Conservation (phyloP, 306 rosid genomes). For the Lagenaria siceraria region DNA sequence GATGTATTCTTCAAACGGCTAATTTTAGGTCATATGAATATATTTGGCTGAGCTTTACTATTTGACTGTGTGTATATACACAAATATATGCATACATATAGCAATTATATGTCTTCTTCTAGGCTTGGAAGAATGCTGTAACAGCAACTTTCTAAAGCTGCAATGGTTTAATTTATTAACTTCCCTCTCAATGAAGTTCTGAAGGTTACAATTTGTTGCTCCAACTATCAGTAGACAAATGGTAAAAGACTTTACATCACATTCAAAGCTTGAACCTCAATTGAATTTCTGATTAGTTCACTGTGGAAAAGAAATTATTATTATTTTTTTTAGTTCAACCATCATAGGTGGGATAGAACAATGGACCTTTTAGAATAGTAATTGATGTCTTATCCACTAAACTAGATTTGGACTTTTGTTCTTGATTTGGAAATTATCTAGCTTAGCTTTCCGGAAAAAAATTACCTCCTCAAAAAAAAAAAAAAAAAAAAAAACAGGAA, state of each 20-base stretch:
- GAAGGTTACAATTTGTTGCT: neutral
- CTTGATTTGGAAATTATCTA: too few relatives aligned
- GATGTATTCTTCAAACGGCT: constrained; percentile 2
- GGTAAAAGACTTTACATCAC: neutral
- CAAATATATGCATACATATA: neutral
- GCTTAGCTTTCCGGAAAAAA: too few relatives aligned
- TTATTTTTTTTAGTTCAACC: too few relatives aligned
- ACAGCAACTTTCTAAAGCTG: neutral
- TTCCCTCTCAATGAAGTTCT: neutral
- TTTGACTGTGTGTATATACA: neutral
- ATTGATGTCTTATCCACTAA: neutral
- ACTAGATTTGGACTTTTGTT: too few relatives aligned
- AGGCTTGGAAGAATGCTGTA: neutral
- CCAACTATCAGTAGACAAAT: neutral
- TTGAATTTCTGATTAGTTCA: neutral
- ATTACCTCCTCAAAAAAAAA: too few relatives aligned
- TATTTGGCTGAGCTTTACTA: neutral
- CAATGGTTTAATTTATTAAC: neutral
- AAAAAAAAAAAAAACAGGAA: too few relatives aligned
- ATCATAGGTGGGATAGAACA: neutral
- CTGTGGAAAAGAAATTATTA: too few relatives aligned
- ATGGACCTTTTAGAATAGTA: too few relatives aligned
- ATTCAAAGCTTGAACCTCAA: neutral
- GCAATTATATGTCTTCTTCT: neutral
- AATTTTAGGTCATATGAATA: neutral